These are phyloP conservation scores for Symbiodinium pilosum DNA, from an alignment of 73 alveolate species.

Conservation along the genomic window DNA sequence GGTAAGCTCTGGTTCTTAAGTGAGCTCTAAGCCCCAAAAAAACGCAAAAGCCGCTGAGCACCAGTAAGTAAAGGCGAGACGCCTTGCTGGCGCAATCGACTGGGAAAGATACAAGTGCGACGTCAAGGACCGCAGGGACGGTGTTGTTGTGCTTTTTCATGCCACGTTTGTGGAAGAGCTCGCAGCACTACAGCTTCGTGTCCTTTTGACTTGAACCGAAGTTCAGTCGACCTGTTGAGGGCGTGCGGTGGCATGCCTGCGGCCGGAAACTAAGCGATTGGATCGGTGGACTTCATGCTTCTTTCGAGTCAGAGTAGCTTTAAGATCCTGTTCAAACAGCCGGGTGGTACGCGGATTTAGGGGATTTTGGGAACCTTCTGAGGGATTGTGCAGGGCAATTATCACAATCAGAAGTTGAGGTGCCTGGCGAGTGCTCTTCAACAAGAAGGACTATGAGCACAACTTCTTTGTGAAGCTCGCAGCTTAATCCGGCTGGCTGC, in stretches of 20 bases:
- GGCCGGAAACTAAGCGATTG: neutral
- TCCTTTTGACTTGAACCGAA: neutral
- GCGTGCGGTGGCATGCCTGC: constrained; percentile 86
- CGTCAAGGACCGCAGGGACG: constrained; percentile 29
- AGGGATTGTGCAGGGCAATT: too few relatives aligned
- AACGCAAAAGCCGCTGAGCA: too few relatives aligned
- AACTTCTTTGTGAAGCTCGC: constrained; percentile 85
- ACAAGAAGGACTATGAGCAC: constrained; percentile 78
- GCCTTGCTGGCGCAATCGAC: constrained; percentile 75
- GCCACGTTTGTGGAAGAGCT: too few relatives aligned
- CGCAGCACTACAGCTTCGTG: too few relatives aligned
- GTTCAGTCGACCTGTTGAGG: neutral
- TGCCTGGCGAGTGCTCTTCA: constrained; percentile 80
- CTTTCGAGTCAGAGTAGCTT: neutral
- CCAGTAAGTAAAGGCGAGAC: too few relatives aligned
- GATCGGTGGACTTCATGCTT: neutral
- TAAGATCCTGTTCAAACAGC: neutral
- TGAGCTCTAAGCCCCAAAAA: too few relatives aligned
- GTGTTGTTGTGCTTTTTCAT: neutral
- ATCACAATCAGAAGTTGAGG: neutral
- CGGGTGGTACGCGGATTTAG: too few relatives aligned
- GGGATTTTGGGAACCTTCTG: neutral
- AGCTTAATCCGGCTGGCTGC: neutral
- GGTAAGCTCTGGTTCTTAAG: too few relatives aligned
- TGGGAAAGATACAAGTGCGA: constrained; percentile 95